These are phyloP conservation scores for Quercus cerris DNA, from an alignment of 306 rosid species.

Conservation along the genomic window DNA sequence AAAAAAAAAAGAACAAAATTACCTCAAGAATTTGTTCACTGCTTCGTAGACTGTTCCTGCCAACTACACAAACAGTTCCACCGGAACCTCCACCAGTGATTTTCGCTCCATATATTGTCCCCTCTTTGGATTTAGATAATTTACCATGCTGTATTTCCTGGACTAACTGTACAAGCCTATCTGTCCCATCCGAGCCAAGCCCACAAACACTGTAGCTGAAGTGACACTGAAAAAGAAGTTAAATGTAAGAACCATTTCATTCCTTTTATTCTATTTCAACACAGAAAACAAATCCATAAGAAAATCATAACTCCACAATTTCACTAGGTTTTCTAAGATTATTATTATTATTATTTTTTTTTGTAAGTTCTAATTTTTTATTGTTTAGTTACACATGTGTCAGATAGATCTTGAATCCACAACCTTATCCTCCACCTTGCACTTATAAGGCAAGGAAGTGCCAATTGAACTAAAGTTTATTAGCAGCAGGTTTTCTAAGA, in stretches of 20 bases:
- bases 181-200: slow-evolving; percentile 89
- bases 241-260: background rate
- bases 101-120: slow-evolving; percentile 82
- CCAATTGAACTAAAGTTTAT: no score
- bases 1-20: slow-evolving; percentile 1
- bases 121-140: slow-evolving; percentile 53
- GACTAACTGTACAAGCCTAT: slow-evolving; percentile 82
- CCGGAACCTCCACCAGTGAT: slow-evolving; percentile 98
- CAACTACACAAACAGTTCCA: slow-evolving; percentile 89
- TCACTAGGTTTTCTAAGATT: background rate
- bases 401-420: no score
- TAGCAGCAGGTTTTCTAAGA: background rate
- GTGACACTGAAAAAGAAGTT: slow-evolving; percentile 66
- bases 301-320: background rate
- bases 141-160: slow-evolving; percentile 77
- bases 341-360: no score
- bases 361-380: no score
- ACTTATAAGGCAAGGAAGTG: no score
- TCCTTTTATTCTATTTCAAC: background rate
- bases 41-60: slow-evolving; percentile 68
- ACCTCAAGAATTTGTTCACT: slow-evolving; percentile 86
- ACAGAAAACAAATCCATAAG: background rate
- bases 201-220: slow-evolving; percentile 87
- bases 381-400: no score
- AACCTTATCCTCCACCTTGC: no score